Evolutionary conservation across 139 green algal genomes (phyloP), one percentile per base, ranked within the genome.

Genomic region (Medakamo hakoo): DNA sequence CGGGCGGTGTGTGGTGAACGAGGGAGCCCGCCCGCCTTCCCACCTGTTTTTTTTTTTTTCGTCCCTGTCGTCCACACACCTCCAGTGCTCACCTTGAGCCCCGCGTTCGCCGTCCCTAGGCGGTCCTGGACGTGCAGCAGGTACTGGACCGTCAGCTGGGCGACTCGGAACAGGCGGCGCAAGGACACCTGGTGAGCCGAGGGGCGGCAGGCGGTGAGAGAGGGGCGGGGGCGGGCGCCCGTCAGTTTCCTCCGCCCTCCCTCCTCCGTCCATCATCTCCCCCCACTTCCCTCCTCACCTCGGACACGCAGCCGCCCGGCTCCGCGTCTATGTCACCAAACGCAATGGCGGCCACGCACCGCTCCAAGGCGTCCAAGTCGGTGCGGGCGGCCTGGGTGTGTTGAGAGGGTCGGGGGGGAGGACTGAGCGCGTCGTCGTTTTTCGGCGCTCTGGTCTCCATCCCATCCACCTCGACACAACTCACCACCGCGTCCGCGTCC

Each of bases 111-210:
- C n/a, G n/a, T n/a, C n/a, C n/a, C n/a, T n/a, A 92, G 70, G 59
- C 75, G 78, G 59, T 88, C 78, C 65, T 92, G 85, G 9, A 90
- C 82, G 49, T 90, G 80, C 49, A 92, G 77, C 68, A 92, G 69
- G 63, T 92, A 92, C 69, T 90, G 78, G 5, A 84, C 64, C 23
- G 80, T 78, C 60, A 93, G 78, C 82, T 93, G 86, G 16, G 75
- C 68, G 1, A 86, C 73, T 18, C 82, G 68, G 62, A 88, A 89
- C 3, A 89, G 60, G 66, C 65, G 61, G 49, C 32, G 31, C 49
- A 75, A 68, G 57, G 40, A 52, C 9, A 52, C 40, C 40, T 52
- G 40, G 40, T 9, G 16, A 16, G 27, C 5, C 5, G 25, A 49
- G 25, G 21, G 40, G 40, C 16, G 40, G 40, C 9, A 21, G 40